phyloP scores from a whole-genome alignment of 108 stramenopile genomes.

The Pelagomonas calceolata region DNA sequence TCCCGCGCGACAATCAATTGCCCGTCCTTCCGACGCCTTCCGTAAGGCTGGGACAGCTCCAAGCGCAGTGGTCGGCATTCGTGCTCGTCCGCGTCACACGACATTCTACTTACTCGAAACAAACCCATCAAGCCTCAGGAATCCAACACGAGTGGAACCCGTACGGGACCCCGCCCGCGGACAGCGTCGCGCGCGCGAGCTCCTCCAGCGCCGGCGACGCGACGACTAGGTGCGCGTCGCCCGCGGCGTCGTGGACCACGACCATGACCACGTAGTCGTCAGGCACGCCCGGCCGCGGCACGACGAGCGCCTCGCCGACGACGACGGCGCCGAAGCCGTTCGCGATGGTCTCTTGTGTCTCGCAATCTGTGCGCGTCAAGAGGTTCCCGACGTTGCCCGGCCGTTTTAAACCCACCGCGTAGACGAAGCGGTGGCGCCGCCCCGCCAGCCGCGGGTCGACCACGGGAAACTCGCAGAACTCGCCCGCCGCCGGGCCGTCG shows the following conservation, averaged over 20 bases:
- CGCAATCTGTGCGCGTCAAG: neutral
- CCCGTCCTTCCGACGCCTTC: no score
- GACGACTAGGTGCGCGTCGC: neutral
- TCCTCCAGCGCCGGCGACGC: neutral
- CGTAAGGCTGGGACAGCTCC: no score
- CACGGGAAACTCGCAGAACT: neutral
- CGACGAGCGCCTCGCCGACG: neutral
- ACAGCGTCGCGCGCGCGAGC: neutral
- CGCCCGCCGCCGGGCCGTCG: neutral
- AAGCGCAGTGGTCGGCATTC: no score
- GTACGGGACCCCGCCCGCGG: neutral
- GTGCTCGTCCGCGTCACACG: no score
- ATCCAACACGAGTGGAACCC: neutral
- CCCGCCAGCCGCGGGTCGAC: neutral
- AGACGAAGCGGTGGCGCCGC: neutral
- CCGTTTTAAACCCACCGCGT: neutral
- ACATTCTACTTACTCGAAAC: no score
- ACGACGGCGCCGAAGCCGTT: neutral
- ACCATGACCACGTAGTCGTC: neutral
- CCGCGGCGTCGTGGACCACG: neutral
- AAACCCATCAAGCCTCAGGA: no score
- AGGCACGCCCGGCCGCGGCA: neutral
- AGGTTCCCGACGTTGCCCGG: neutral
- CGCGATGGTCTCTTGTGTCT: neutral
- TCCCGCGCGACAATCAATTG: no score